Conservation (phyloP, 176 grass and related monocot species). For the Triticum turgidum region DNA sequence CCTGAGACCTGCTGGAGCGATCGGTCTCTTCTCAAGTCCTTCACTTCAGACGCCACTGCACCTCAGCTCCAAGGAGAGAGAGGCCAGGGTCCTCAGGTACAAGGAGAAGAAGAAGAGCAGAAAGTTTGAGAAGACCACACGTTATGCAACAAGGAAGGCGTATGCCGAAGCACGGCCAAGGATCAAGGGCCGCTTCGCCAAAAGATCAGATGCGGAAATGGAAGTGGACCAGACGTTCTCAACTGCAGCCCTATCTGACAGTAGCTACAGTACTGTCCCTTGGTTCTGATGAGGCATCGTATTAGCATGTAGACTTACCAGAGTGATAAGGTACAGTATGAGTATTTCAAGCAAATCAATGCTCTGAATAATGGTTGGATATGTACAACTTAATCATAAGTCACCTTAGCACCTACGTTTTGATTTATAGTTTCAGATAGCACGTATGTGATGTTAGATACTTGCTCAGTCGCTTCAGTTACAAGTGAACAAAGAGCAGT, state of each 20-base stretch:
- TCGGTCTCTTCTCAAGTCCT: conserved; percentile 29
- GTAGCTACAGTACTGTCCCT: conserved; percentile 44
- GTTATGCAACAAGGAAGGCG: conserved; percentile 56
- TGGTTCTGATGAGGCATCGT: conserved; percentile 47
- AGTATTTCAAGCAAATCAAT: conserved; percentile 15
- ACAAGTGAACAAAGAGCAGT: conserved; percentile 10
- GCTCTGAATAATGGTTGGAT: conserved; percentile 27
- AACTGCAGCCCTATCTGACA: conserved; percentile 33
- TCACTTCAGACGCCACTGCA: conserved; percentile 41
- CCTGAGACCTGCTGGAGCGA: conserved; percentile 29
- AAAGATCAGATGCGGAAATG: conserved; percentile 42
- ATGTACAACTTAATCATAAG: background rate
- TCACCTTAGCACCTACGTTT: background rate
- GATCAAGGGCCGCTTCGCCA: conserved; percentile 66
- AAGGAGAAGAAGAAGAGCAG: conserved; percentile 80
- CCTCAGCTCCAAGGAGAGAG: conserved; percentile 56
- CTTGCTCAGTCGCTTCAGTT: conserved; percentile 1
- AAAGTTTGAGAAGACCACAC: conserved; percentile 73
- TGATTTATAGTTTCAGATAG: conserved; percentile 19
- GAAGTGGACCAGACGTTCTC: conserved; percentile 71
- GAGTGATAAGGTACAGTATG: background rate
- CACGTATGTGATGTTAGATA: background rate
- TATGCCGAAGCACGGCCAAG: conserved; percentile 61
- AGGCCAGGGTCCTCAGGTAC: conserved; percentile 74
- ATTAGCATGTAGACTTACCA: background rate